A percentile compares a stretch with the other conserved stretches of the same genome.
phyloP scores from a whole-genome alignment of 495 filamentous ascomycete species.

The Xylaria scruposa region DNA sequence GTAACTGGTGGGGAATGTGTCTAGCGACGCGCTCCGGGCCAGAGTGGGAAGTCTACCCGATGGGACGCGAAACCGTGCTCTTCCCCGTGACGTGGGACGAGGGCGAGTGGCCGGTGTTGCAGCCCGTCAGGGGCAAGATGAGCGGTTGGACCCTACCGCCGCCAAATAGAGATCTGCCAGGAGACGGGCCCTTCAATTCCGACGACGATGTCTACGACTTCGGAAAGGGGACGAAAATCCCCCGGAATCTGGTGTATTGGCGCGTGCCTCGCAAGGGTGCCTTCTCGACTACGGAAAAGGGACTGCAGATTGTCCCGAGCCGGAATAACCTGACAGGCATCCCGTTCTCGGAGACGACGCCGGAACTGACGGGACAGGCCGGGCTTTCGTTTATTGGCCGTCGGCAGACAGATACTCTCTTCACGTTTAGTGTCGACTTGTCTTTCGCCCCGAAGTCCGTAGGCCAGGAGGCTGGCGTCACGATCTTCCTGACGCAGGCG shows the following conservation, averaged over 20 bases:
- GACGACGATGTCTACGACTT: conserved; percentile 53
- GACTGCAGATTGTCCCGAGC: conserved; percentile 46
- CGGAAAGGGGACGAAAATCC: conserved; percentile 39
- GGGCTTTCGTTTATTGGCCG: conserved; percentile 53
- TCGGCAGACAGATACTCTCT: conserved; percentile 53
- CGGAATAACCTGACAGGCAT: conserved; percentile 47
- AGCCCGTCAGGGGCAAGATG: conserved; percentile 52
- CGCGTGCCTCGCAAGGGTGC: conserved; percentile 44
- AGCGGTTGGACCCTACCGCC: conserved; percentile 48
- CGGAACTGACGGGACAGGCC: conserved; percentile 29
- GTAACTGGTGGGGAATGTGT: conserved; percentile 61
- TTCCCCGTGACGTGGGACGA: conserved; percentile 56
- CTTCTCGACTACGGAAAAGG: conserved; percentile 44
- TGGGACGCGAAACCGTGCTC: conserved; percentile 65
- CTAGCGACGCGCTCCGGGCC: conserved; percentile 54
- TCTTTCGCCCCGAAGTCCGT: conserved; percentile 42
- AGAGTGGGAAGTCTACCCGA: conserved; percentile 51
- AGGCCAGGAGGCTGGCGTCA: conserved; percentile 49
- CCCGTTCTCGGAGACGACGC: conserved; percentile 28
- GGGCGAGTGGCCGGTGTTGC: conserved; percentile 50
- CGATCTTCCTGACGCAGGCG: conserved; percentile 54
- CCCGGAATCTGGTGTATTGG: conserved; percentile 53
- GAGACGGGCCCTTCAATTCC: conserved; percentile 45
- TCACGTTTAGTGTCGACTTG: conserved; percentile 50
- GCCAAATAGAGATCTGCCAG: conserved; percentile 38